Conservation (phyloP, 768 basidiomycete genomes). For the Coprinopsis cinerea region DNA sequence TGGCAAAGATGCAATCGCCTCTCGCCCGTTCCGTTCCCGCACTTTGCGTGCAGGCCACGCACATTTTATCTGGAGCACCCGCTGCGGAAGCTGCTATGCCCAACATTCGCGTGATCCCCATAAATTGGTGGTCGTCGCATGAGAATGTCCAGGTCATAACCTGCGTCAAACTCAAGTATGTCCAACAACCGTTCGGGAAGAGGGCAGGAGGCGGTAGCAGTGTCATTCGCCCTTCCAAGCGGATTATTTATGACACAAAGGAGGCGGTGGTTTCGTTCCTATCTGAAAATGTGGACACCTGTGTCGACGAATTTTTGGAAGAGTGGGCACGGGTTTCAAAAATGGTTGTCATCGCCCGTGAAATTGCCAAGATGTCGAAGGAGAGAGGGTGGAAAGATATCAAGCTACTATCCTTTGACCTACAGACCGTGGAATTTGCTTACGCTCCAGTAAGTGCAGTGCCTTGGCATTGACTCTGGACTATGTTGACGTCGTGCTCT, state of each 20-base stretch:
- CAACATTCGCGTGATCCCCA: slow-evolving; percentile 81
- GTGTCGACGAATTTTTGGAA: slow-evolving; percentile 85
- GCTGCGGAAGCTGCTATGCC: slow-evolving; percentile 92
- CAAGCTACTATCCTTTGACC: slow-evolving; percentile 80
- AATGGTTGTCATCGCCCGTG: slow-evolving; percentile 89
- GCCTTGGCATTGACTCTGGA: background rate
- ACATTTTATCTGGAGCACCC: slow-evolving; percentile 77
- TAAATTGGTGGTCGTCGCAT: slow-evolving; percentile 91
- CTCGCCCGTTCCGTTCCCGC: slow-evolving; percentile 76
- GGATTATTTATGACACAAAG: slow-evolving; percentile 84
- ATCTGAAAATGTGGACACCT: slow-evolving; percentile 80
- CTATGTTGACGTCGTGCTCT: slow-evolving; percentile 1
- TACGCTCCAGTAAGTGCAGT: slow-evolving; percentile 52
- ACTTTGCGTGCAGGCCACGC: slow-evolving; percentile 74
- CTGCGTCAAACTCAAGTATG: slow-evolving; percentile 86
- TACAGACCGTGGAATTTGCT: slow-evolving; percentile 87
- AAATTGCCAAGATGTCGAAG: slow-evolving; percentile 83
- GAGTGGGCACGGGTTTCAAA: slow-evolving; percentile 92
- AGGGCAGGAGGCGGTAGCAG: slow-evolving; percentile 43
- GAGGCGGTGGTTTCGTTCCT: slow-evolving; percentile 88
- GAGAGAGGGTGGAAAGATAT: slow-evolving; percentile 68
- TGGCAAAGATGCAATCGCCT: slow-evolving; percentile 61
- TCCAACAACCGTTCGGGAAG: slow-evolving; percentile 80
- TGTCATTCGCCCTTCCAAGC: slow-evolving; percentile 77
- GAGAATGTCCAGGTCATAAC: slow-evolving; percentile 81